Percentiles rank a stretch among this genome's conserved stretches.
phyloP scores from a whole-genome alignment of 2,329 filamentous ascomycete species.

The Westerdykella ornata region DNA sequence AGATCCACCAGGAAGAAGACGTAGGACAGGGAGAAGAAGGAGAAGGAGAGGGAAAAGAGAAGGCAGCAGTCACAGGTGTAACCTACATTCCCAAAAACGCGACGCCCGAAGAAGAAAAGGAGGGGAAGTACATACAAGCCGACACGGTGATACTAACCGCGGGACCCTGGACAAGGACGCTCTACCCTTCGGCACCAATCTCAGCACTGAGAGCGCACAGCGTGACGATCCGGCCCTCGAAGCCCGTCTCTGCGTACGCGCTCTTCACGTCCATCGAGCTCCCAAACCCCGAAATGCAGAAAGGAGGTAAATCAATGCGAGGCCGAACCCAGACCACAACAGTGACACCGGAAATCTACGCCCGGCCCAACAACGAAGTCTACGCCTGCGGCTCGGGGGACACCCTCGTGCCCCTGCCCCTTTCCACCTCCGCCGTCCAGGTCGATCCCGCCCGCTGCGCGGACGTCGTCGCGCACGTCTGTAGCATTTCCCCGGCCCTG shows the following conservation, averaged over 20 bases:
- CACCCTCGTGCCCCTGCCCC: conserved; percentile 63
- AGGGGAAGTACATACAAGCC: too few relatives aligned
- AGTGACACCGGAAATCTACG: conserved; percentile 88
- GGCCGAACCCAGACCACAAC: conserved; percentile 44
- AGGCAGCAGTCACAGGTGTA: conserved; percentile 56
- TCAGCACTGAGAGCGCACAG: conserved; percentile 56
- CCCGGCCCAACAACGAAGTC: conserved; percentile 77
- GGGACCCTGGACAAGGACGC: conserved; percentile 54
- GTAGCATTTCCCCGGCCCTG: conserved; percentile 48
- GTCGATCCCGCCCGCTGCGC: conserved; percentile 72
- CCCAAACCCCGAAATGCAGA: conserved; percentile 49
- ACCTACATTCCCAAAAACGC: conserved; percentile 52
- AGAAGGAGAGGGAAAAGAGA: too few relatives aligned
- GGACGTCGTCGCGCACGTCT: conserved; percentile 75
- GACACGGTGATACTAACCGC: conserved; percentile 54
- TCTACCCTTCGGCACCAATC: conserved; percentile 53
- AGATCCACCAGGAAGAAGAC: conserved; percentile 48
- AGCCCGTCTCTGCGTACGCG: conserved; percentile 62
- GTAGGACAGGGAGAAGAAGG: conserved; percentile 39
- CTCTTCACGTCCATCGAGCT: conserved; percentile 82
- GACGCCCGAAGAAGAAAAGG: conserved; percentile 41
- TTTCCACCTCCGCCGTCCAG: conserved; percentile 66
- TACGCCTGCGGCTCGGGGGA: conserved; percentile 95
- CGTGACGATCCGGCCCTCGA: conserved; percentile 53
- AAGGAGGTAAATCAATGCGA: too few relatives aligned